A percentile compares a stretch with the other conserved stretches of the same genome.
phyloP scores from a whole-genome alignment of 345 rosid genomes.

The Lepidium africanum region DNA sequence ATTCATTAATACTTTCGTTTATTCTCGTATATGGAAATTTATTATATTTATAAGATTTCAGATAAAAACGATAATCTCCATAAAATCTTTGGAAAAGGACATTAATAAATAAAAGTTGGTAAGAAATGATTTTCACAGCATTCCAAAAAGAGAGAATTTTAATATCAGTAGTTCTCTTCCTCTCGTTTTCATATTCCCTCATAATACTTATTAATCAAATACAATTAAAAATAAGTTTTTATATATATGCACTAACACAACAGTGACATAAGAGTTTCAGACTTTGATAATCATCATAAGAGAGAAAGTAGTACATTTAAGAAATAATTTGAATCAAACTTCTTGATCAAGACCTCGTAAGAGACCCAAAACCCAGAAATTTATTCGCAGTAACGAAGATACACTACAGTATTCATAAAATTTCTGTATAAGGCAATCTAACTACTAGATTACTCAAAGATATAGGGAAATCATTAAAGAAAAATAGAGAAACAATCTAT shows the following conservation, averaged over 20 bases:
- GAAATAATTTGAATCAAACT: neutral
- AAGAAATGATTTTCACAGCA: neutral
- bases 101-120: neutral
- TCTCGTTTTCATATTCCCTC: neutral
- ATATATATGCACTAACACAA: neutral
- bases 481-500: neutral
- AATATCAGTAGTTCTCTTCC: neutral
- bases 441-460: neutral
- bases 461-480: neutral
- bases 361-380: slow-evolving; percentile 5
- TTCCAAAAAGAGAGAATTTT: neutral
- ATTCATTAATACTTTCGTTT: neutral
- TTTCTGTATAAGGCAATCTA: slow-evolving; percentile 12
- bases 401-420: neutral
- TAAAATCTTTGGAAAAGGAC: neutral
- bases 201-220: neutral
- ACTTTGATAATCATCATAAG: neutral
- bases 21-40: neutral
- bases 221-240: no score
- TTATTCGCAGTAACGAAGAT: neutral
- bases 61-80: neutral
- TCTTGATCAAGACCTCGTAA: neutral
- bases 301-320: neutral
- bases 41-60: neutral
- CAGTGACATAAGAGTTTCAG: neutral